Percentiles rank a stretch among this genome's conserved stretches.
These are phyloP conservation scores for Aspergillus sp. DNA, from an alignment of 2,329 filamentous ascomycete genomes.

Conservation along the genomic window DNA sequence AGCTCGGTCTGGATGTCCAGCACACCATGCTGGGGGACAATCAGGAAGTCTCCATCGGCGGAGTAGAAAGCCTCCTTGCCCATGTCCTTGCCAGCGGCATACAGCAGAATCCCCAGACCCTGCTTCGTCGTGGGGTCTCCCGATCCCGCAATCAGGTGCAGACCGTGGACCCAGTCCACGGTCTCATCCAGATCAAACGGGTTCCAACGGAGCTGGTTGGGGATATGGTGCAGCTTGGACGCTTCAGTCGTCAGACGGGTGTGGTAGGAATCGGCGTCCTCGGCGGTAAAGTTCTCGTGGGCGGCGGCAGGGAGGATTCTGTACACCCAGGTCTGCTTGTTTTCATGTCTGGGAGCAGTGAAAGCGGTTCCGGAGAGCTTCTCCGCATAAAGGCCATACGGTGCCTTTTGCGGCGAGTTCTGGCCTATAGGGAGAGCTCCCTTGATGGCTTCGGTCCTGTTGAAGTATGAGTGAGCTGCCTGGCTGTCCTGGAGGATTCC, in stretches of 20 bases:
- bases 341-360: constrained; percentile 66
- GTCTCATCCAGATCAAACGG: constrained; percentile 70
- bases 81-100: constrained; percentile 78
- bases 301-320: constrained; percentile 65
- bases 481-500: not conserved
- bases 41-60: constrained; percentile 74
- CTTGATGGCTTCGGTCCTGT: constrained; percentile 71
- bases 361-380: constrained; percentile 73
- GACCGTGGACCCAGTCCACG: constrained; percentile 66
- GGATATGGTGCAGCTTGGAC: constrained; percentile 68
- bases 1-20: constrained; percentile 77
- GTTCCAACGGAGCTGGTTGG: constrained; percentile 79
- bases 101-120: constrained; percentile 78
- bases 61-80: constrained; percentile 77
- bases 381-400: constrained; percentile 78
- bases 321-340: constrained; percentile 72
- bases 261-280: constrained; percentile 48
- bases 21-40: constrained; percentile 71
- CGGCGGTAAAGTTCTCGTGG: constrained; percentile 51
- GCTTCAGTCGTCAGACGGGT: constrained; percentile 40
- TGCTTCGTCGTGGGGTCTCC: constrained; percentile 77
- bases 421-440: constrained; percentile 71
- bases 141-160: constrained; percentile 73
- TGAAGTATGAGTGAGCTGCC: constrained; percentile 17
- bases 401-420: constrained; percentile 79